Evolutionary conservation across 768 basidiomycete genomes (phyloP).

Genomic region (Lanmaoa rubissima): DNA sequence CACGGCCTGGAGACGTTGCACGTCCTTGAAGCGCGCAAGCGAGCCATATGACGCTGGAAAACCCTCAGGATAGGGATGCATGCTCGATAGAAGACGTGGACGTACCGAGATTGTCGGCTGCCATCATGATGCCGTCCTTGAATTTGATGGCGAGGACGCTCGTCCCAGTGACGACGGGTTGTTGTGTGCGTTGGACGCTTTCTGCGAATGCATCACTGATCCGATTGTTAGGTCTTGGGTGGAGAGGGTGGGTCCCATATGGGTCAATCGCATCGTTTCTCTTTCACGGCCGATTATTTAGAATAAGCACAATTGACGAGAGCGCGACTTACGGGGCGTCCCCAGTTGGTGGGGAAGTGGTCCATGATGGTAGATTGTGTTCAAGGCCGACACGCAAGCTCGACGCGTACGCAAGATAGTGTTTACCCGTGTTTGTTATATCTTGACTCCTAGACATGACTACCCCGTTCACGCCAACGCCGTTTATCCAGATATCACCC

Average conservation of each 20-base stretch:
- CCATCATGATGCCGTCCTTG: constrained; percentile 97
- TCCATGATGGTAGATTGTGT: constrained; percentile 53
- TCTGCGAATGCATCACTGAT: constrained; percentile 57
- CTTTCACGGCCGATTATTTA: constrained; percentile 35
- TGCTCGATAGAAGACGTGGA: neutral
- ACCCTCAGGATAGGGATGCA: neutral
- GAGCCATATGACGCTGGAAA: constrained; percentile 89
- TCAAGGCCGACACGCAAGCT: constrained; percentile 18
- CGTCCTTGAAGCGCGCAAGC: constrained; percentile 92
- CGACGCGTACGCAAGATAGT: constrained; percentile 23
- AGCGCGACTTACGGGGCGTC: constrained; percentile 57
- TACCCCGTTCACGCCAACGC: constrained; percentile 19
- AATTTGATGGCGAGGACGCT: constrained; percentile 91
- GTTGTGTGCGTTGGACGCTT: constrained; percentile 79
- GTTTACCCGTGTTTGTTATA: constrained; percentile 19
- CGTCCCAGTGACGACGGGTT: constrained; percentile 97
- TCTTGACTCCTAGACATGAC: constrained; percentile 16
- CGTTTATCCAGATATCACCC: constrained; percentile 29
- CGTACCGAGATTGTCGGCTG: constrained; percentile 94
- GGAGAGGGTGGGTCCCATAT: constrained; percentile 75
- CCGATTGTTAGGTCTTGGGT: constrained; percentile 51
- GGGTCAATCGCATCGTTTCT: constrained; percentile 73
- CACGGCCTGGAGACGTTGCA: constrained; percentile 83
- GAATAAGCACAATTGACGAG: neutral
- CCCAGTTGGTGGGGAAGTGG: constrained; percentile 85